Conservation (phyloP, 2,329 filamentous ascomycete genomes). For the Fusarium sp. region DNA sequence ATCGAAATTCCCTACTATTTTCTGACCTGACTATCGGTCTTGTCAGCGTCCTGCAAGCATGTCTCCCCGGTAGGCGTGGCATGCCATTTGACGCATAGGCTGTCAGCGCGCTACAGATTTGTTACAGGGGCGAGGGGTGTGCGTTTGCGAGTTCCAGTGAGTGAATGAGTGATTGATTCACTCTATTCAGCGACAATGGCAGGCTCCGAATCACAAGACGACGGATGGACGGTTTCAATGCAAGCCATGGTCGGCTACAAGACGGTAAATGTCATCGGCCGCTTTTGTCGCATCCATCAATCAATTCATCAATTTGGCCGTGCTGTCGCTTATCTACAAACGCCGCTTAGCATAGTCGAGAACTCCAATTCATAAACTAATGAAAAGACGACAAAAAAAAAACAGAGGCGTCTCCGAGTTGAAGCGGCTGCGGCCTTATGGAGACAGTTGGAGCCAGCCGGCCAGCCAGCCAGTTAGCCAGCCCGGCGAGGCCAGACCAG, state of each 20-base stretch:
- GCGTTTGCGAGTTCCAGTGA: neutral
- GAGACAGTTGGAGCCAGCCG: slow-evolving; percentile 3
- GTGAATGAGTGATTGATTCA: slow-evolving; percentile 11
- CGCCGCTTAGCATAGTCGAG: slow-evolving; percentile 10
- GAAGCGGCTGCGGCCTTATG: slow-evolving; percentile 31
- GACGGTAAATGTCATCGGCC: slow-evolving; percentile 23
- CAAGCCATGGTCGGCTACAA: slow-evolving; percentile 2
- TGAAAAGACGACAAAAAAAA: slow-evolving; percentile 8
- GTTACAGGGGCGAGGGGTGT: slow-evolving; percentile 27
- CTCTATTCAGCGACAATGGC: slow-evolving; percentile 13
- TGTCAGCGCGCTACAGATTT: slow-evolving; percentile 38
- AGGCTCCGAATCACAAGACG: slow-evolving; percentile 7
- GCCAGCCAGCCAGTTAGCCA: slow-evolving; percentile 3
- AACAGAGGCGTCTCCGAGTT: slow-evolving; percentile 19
- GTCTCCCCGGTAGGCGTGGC: slow-evolving; percentile 19
- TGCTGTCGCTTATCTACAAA: slow-evolving; percentile 40
- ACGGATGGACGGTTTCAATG: neutral
- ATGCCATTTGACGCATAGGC: slow-evolving; percentile 32
- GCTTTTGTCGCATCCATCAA: slow-evolving; percentile 19
- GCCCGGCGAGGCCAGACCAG: slow-evolving; percentile 21
- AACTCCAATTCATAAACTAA: slow-evolving; percentile 1
- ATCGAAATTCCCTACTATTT: too few relatives aligned
- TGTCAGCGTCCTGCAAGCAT: slow-evolving; percentile 35
- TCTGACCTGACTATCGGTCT: slow-evolving; percentile 23
- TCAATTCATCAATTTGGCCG: neutral